Evolutionary conservation across 306 rosid genomes (phyloP), one percentile per base, ranked within the genome.

Genomic region (Erythrophleum fordii): DNA sequence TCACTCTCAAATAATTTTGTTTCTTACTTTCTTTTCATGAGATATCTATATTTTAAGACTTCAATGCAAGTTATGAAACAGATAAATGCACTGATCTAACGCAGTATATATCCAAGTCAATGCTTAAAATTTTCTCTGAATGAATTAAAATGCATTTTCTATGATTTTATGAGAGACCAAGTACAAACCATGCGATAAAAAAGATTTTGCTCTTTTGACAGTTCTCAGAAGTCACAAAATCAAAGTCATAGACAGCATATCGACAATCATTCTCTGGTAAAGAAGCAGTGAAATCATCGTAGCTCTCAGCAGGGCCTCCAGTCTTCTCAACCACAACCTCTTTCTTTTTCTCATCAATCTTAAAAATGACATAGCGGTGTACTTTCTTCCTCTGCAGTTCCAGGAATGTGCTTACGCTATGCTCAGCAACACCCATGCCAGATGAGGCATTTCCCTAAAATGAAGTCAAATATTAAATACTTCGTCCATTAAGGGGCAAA

Each of bases 311-410:
- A 28, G 90, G 92, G 69, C 93, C 82, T 7, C 97, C 98, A 0
- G 93, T 93, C 79, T 91, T 93, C 78, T 93, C 98, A 3, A 88
- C 92, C 84, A 94, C 89, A 28, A 90, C 97, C 80, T 94, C 93
- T 68, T 90, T 89, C 82, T 85, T 94, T 75, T 83, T 90, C 92
- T 90, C 98, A 12, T 92, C 98, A 13, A 92, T 90, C 85, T 89
- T 90, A 51, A 92, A 93, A 88, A 90, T 82, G 86, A 94, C 87
- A 80, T 88, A 92, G 79, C 95, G 94, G 82, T 85, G 81, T 20
- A 87, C 89, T 84, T 90, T 92, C 94, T 92, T 94, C 83, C 93
- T 89, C 91, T 92, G 95, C 66, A 92, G 87, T 80, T 89, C 97
- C 69, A 77, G 71, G 86, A 77, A 92, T 28, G 90, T 86, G 86